Base-by-base conservation (phyloP, 1,139 yeast species). In the Entelexis paramagnoliae region DNA sequence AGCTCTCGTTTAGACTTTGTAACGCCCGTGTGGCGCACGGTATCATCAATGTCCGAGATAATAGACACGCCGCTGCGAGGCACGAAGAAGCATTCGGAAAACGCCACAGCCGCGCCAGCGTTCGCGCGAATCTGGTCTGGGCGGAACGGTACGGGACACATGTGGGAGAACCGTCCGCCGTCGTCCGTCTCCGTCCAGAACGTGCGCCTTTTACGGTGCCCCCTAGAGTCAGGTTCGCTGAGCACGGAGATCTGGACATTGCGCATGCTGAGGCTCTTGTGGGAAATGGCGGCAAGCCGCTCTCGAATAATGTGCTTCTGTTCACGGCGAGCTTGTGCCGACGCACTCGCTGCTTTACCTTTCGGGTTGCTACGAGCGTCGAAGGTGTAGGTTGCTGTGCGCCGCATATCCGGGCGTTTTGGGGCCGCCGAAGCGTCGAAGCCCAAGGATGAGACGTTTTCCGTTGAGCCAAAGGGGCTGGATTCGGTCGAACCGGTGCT, bases 1-100 rank as follows among this genome's bases (percentile, higher is more conserved):
- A 91, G 72, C 42, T 84, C 87, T 51, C 95, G 74, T 65, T 86
- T 87, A 58, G 87, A 94, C 2, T 93, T 93, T 32, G 85, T 74
- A 0, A 93, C 89, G 2, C 97, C 97, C 0, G 98, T 88, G 45
- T 79, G 72, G 62, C 93, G 84, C 38, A 91, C 79, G 0, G 99
- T 93, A 63, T 93, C 98, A 64, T 93, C 99, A 48, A 93, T 82
- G 66, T 93, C 99, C 60, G 93, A 81, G 33, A 93, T 88, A 1
- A 93, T 68, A 14, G 86, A 87, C 26, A 83, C 70, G 0, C 95
- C 88, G 0, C 65, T 61, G 10, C 68, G 64, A 53, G 66, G 58
- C 17, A 64, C 54, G 32, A 47, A 46, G 4, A 48, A 11, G 19
- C 58, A 51, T 9, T 43, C 46, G 9, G 50, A 16, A 4, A n/a